Percentiles rank a stretch among this genome's conserved stretches.
These are phyloP conservation scores for Oidiodendron maius DNA, from an alignment of 495 filamentous ascomycete species.

Conservation along the genomic window DNA sequence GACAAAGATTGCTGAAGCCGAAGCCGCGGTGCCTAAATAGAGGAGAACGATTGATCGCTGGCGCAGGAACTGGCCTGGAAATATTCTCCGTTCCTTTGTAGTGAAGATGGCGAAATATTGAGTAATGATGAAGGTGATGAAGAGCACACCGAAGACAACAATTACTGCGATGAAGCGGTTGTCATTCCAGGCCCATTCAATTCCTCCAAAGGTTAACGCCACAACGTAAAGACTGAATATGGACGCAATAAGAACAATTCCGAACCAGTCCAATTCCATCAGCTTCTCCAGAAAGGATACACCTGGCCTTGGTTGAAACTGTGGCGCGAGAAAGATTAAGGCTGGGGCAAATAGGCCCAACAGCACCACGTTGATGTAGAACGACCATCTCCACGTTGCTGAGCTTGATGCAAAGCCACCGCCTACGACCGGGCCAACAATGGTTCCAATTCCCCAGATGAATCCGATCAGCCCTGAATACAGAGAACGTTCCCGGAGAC, in stretches of 20 bases:
- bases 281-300: conserved; percentile 26
- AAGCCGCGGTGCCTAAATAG: conserved; percentile 27
- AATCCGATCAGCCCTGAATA: conserved; percentile 34
- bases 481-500: conserved; percentile 34
- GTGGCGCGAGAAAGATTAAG: conserved; percentile 47
- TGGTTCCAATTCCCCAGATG: conserved; percentile 41
- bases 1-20: conserved; percentile 10
- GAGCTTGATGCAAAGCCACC: conserved; percentile 48
- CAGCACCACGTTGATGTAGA: conserved; percentile 59
- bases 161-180: conserved; percentile 16
- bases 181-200: conserved; percentile 48
- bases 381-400: conserved; percentile 57
- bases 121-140: neutral
- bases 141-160: neutral
- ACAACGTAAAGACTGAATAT: conserved; percentile 35
- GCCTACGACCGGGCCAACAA: conserved; percentile 56
- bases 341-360: conserved; percentile 43
- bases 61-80: neutral
- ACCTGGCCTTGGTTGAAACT: conserved; percentile 34
- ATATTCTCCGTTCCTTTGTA: too few species aligned
- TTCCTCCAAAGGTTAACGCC: conserved; percentile 49
- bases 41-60: conserved; percentile 15
- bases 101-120: neutral
- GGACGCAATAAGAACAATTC: conserved; percentile 35
- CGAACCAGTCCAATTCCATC: conserved; percentile 36